Percentiles rank a stretch among this genome's conserved stretches.
These are phyloP conservation scores for Russula olivacea DNA, from an alignment of 768 basidiomycete genomes.

Conservation along the genomic window DNA sequence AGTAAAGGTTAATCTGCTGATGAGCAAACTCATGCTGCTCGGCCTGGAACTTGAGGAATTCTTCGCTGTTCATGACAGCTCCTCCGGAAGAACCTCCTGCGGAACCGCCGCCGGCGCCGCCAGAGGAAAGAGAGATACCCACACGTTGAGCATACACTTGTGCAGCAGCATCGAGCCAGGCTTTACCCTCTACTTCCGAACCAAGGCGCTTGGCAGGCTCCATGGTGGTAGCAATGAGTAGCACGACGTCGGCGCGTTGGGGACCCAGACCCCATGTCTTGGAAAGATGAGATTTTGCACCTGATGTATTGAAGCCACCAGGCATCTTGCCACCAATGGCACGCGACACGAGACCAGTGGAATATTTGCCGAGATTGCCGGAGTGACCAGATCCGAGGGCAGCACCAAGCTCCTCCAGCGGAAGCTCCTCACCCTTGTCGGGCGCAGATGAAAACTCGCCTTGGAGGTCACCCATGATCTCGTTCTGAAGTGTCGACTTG, in stretches of 20 bases:
- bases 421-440: constrained; percentile 96
- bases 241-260: constrained; percentile 80
- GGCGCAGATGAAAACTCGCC: constrained; percentile 92
- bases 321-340: constrained; percentile 96
- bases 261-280: constrained; percentile 97
- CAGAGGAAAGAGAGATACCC: constrained; percentile 76
- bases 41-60: constrained; percentile 92
- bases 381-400: constrained; percentile 74
- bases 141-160: constrained; percentile 81
- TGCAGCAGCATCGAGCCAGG: constrained; percentile 87
- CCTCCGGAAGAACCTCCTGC: constrained; percentile 63
- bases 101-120: constrained; percentile 54
- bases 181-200: constrained; percentile 86
- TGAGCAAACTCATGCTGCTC: constrained; percentile 89
- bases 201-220: constrained; percentile 92
- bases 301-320: constrained; percentile 92
- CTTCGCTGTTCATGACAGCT: constrained; percentile 93
- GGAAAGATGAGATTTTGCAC: constrained; percentile 81
- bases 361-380: constrained; percentile 91
- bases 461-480: constrained; percentile 95
- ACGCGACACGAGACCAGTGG: constrained; percentile 82
- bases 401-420: constrained; percentile 91
- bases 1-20: constrained; percentile 92
- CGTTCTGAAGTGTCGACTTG: constrained; percentile 98
- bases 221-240: constrained; percentile 85